Base-by-base conservation (phyloP, 2,329 filamentous ascomycete genomes). In the Aspergillus neoniger region DNA sequence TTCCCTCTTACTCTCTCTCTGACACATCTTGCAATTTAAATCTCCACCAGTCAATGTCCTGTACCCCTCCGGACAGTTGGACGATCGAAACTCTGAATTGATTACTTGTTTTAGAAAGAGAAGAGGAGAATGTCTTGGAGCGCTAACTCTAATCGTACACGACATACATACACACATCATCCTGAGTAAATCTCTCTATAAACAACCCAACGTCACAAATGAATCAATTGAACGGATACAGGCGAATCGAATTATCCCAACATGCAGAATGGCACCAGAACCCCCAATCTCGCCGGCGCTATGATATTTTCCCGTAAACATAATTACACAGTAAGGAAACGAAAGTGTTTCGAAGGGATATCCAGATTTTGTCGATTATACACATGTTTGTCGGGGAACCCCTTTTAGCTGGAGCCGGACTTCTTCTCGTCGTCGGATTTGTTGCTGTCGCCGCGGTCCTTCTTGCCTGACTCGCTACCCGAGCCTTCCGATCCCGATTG, bases 271-370 rank as follows among this genome's bases (percentile, higher is more conserved):
- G 47, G 59, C 47, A 60, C 60, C 52, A 57, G 49, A 64, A 61
- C 65, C 64, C 66, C 68, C 64, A 65, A 69, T 69, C 69, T 74
- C 73, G 74, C 74, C 73, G 69, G 67, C 74, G 74, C 74, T 76
- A 76, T 76, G 74, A 74, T 68, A 69, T 69, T 62, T 60, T 36
- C 54, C 66, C 60, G 58, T 67, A 69, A 69, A 36, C 32, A 36
- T 71, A 71, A 71, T 69, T 70, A 72, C 66, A 74, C 66, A 74
- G 57, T 63, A 55, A 61, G 65, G 32, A 63, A 63, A 68, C 25
- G 67, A 70, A 71, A 32, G 67, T 47, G 54, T 50, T 48, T 52
- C 55, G 49, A 47, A 55, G 36, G 21, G 50, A 57, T 69, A 69
- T 63, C 69, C 59, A 59, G 39, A 65, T 59, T 66, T 65, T 61